A percentile compares a stretch with the other conserved stretches of the same genome.
phyloP scores from a whole-genome alignment of 2,329 filamentous ascomycete genomes.

The Hypoxylon sp. region DNA sequence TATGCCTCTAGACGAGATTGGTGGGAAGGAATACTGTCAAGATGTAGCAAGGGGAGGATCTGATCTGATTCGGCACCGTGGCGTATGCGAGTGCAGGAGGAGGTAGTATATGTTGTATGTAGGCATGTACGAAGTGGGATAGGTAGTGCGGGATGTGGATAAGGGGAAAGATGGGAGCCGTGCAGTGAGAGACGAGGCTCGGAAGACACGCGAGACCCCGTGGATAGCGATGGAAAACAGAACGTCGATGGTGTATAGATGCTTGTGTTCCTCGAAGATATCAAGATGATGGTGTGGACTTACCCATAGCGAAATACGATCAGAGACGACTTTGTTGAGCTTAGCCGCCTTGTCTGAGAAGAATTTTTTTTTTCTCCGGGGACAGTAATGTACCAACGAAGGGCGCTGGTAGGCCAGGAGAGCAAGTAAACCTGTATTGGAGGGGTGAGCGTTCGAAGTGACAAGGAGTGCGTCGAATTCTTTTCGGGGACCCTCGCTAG shows the following conservation, averaged over 20 bases:
- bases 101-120: conserved; percentile 48
- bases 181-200: conserved; percentile 21
- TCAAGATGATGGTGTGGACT: conserved; percentile 47
- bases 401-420: conserved; percentile 41
- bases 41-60: conserved; percentile 44
- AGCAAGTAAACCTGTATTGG: conserved; percentile 50
- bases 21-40: conserved; percentile 46
- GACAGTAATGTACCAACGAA: conserved; percentile 46
- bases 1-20: conserved; percentile 51
- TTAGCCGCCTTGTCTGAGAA: conserved; percentile 47
- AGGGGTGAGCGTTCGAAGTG: conserved; percentile 50
- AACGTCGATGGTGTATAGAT: conserved; percentile 32
- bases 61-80: conserved; percentile 43
- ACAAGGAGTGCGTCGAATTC: conserved; percentile 47
- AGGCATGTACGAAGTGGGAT: conserved; percentile 38
- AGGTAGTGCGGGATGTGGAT: conserved; percentile 37
- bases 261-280: conserved; percentile 39
- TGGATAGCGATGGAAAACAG: conserved; percentile 30
- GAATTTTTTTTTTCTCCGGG: conserved; percentile 47
- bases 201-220: conserved; percentile 24
- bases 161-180: conserved; percentile 26
- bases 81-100: conserved; percentile 44
- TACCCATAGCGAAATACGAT: conserved; percentile 50
- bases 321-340: conserved; percentile 48
- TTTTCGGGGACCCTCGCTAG: conserved; percentile 44